Evolutionary conservation across 2,329 filamentous ascomycete genomes (phyloP), one percentile per base, ranked within the genome.

Genomic region (Davidsoniella virescens): DNA sequence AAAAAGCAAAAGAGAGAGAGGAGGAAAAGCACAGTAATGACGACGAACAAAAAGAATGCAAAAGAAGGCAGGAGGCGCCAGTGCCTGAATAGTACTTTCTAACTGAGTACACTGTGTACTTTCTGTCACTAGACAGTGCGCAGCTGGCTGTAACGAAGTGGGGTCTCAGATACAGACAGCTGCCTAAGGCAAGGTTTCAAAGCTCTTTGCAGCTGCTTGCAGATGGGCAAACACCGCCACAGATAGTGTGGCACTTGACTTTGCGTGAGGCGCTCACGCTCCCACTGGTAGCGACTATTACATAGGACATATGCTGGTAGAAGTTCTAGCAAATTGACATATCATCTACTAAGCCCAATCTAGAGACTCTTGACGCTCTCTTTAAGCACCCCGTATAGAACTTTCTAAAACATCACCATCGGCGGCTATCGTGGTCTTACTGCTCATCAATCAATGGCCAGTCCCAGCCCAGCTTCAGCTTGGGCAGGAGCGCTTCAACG

Each of bases 1-100:
- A 49, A 44, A 50, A 59, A 58, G 57, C 26, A 18, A 44, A 20
- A 26, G 45, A 37, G 45, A 55, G 58, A 58, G 59, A 57, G 57
- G 57, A 58, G 54, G 52, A 57, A 59, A 50, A 52, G 52, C 49
- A 55, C 54, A 54, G 43, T 49, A 52, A 40, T 48, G 44, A 50
- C 36, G 49, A 44, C 44, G 44, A 36, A 54, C 43, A 43, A 49
- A 40, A 50, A 41, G 42, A 49, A 44, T 18, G 41, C 29, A 44
- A 43, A 37, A 47, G 45, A 47, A 54, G 48, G 39, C 20, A 49
- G 47, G 42, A 50, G 41, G 40, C 48, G 7, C 40, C 48, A n/a
- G 46, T 44, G 36, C 36, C 17, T 39, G 14, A 29, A 12, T 9
- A 20, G 20, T 37, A 7, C 26, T 17, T 39, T 9, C 39, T 17